A percentile compares a stretch with the other conserved stretches of the same genome.
Conservation (phyloP, 139 green algal species). For the Monoraphidium neglectum region DNA sequence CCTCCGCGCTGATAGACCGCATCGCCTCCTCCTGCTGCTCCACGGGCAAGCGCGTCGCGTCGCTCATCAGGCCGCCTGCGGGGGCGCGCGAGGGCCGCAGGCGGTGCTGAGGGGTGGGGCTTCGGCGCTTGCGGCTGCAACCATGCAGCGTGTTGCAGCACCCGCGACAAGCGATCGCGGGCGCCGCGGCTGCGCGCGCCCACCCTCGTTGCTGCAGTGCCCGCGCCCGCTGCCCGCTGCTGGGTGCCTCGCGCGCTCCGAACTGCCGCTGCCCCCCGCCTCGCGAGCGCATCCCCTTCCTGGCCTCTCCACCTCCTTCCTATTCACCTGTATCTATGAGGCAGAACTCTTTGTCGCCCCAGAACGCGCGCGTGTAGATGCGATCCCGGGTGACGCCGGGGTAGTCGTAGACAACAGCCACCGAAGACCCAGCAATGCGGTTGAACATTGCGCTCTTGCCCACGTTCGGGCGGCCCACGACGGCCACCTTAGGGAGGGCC, state of each 20-base stretch:
- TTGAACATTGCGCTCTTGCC: constrained; percentile 98
- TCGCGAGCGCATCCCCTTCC: too few species aligned
- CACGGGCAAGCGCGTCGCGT: constrained; percentile 66
- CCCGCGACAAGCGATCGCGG: too few species aligned
- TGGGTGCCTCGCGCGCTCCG: too few species aligned
- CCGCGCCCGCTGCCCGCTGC: too few species aligned
- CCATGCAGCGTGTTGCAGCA: too few species aligned
- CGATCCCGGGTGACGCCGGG: constrained; percentile 93
- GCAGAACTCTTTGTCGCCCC: constrained; percentile 90
- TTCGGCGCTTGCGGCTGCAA: too few species aligned
- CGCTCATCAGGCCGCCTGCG: constrained; percentile 87
- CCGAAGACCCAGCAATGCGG: constrained; percentile 72
- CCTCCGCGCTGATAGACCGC: constrained; percentile 62
- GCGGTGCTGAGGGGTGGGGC: too few species aligned
- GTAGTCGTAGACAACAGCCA: constrained; percentile 96
- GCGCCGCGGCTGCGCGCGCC: too few species aligned
- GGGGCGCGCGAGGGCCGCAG: too few species aligned
- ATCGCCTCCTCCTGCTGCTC: constrained; percentile 56
- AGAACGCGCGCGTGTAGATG: constrained; percentile 90
- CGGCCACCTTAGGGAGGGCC: constrained; percentile 63
- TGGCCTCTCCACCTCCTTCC: background rate
- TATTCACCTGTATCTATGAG: constrained; percentile 92
- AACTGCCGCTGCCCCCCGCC: too few species aligned
- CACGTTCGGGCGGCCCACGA: constrained; percentile 96
- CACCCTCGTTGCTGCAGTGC: too few species aligned